Percentiles rank a stretch among this genome's conserved stretches.
Conservation (phyloP, 768 basidiomycete genomes). For the Pisolithus tinctorius region DNA sequence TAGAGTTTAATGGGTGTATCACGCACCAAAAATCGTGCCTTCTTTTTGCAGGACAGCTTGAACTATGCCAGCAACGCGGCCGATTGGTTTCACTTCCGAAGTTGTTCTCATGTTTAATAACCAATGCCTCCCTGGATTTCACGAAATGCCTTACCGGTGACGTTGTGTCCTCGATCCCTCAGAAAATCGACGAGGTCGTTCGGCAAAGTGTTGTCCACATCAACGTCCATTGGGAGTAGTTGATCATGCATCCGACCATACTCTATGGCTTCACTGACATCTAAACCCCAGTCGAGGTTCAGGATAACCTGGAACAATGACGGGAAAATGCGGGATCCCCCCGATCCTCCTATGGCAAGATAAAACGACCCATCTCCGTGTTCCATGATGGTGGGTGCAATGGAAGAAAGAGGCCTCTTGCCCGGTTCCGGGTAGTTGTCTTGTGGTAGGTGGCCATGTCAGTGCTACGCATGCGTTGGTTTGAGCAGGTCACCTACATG, state of each 20-base stretch:
- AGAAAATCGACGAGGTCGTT: slow-evolving; percentile 50
- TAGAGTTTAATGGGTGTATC: background rate
- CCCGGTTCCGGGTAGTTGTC: slow-evolving; percentile 86
- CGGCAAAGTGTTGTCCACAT: slow-evolving; percentile 59
- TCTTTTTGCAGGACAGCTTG: slow-evolving; percentile 53
- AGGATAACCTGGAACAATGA: slow-evolving; percentile 74
- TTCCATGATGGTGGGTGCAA: slow-evolving; percentile 73
- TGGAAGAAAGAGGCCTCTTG: slow-evolving; percentile 90
- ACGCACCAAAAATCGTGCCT: slow-evolving; percentile 58
- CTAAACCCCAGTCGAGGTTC: slow-evolving; percentile 71
- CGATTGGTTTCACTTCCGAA: slow-evolving; percentile 28
- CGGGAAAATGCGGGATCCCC: slow-evolving; percentile 81
- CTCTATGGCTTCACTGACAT: slow-evolving; percentile 79
- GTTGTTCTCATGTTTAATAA: slow-evolving; percentile 2
- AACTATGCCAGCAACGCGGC: slow-evolving; percentile 69
- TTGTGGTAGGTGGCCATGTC: slow-evolving; percentile 20
- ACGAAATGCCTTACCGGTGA: slow-evolving; percentile 43
- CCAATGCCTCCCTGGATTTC: no score
- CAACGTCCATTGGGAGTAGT: slow-evolving; percentile 59
- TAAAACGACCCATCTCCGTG: slow-evolving; percentile 65
- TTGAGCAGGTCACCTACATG: slow-evolving; percentile 42
- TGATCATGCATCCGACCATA: slow-evolving; percentile 81
- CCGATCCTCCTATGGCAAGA: slow-evolving; percentile 75
- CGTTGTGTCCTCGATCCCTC: slow-evolving; percentile 57
- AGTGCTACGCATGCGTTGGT: background rate